Conservation (phyloP, 495 filamentous ascomycete species). For the Trichoderma erinaceum region DNA sequence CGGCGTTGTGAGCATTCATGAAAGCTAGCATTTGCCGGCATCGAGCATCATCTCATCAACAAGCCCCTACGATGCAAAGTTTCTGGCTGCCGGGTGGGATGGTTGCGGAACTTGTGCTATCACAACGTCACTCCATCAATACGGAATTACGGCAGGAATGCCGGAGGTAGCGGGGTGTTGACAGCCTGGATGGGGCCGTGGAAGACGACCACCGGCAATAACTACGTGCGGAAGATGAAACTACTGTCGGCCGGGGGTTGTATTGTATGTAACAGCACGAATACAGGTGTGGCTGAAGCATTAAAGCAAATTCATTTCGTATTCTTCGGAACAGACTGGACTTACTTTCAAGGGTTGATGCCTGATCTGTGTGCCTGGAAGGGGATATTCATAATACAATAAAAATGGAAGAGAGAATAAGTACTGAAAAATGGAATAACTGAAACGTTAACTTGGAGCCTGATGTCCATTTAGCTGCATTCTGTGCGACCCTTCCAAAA, state of each 20-base stretch:
- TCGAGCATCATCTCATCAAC: not conserved
- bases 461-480: too few species aligned
- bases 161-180: not conserved
- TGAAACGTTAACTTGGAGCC: too few species aligned
- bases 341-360: too few species aligned
- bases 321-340: too few species aligned
- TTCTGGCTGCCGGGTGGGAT: not conserved
- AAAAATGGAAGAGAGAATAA: too few species aligned
- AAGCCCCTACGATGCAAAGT: too few species aligned
- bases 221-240: not conserved
- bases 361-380: too few species aligned
- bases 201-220: not conserved
- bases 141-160: not conserved
- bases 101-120: not conserved
- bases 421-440: too few species aligned
- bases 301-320: too few species aligned
- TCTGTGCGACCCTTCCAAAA: too few species aligned
- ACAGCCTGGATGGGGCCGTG: constrained; percentile 7
- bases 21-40: not conserved
- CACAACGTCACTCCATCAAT: not conserved
- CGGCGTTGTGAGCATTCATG: not conserved
- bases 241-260: not conserved
- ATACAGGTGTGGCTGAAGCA: not conserved
- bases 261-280: not conserved
- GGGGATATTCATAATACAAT: too few species aligned